Evolutionary conservation across 352 stramenopile species (phyloP).

Genomic region (Phytophthora nicotianae): DNA sequence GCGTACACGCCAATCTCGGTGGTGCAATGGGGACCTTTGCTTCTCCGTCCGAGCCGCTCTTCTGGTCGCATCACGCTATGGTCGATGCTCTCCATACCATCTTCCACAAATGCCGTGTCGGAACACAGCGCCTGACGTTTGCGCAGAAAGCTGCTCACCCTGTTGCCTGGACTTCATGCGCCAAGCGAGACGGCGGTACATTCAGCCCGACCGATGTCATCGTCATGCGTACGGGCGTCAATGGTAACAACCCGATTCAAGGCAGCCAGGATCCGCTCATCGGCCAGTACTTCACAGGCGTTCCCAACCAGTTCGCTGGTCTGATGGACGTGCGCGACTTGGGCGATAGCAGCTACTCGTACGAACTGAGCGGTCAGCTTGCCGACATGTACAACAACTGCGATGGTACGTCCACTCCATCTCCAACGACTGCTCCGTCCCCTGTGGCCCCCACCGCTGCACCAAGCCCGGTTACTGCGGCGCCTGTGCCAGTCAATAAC

Average conservation of each 20-base stretch:
- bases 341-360: slow-evolving; percentile 61
- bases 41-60: slow-evolving; percentile 66
- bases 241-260: slow-evolving; percentile 42
- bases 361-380: slow-evolving; percentile 53
- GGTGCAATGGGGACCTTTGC: slow-evolving; percentile 55
- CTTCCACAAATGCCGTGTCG: slow-evolving; percentile 75
- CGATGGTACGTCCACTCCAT: slow-evolving; percentile 29
- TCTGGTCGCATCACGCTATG: slow-evolving; percentile 76
- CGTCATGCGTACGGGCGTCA: slow-evolving; percentile 49
- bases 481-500: slow-evolving; percentile 8
- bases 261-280: slow-evolving; percentile 44
- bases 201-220: slow-evolving; percentile 55
- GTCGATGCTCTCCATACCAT: slow-evolving; percentile 72
- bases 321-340: slow-evolving; percentile 56
- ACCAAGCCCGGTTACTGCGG: background rate
- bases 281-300: slow-evolving; percentile 43
- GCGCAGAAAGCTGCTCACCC: slow-evolving; percentile 50
- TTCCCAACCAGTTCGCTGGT: slow-evolving; percentile 46
- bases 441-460: background rate
- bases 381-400: slow-evolving; percentile 53
- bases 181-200: slow-evolving; percentile 30
- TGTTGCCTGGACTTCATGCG: slow-evolving; percentile 54
- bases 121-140: slow-evolving; percentile 45
- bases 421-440: slow-evolving; percentile 4
- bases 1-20: slow-evolving; percentile 55